Evolutionary conservation across 768 basidiomycete genomes (phyloP).

Genomic region (Pulveroboletus sp.): DNA sequence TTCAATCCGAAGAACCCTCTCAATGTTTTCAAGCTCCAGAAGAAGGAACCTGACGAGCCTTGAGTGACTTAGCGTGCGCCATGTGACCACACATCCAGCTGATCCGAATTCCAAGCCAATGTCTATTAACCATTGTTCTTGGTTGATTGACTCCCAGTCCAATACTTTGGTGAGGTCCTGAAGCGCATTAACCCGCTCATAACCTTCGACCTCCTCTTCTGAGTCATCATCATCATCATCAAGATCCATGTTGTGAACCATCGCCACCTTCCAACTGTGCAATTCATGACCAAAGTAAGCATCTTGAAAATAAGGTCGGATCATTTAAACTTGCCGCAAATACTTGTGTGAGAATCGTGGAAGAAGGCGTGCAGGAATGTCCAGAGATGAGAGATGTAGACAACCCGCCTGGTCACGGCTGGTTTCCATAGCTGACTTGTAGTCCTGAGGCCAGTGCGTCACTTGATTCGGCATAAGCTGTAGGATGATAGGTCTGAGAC

Average conservation of each 20-base stretch:
- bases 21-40: neutral
- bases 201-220: no score
- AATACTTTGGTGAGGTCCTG: no score
- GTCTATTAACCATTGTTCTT: no score
- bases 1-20: neutral
- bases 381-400: neutral
- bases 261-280: slow-evolving; percentile 5
- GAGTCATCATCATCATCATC: no score
- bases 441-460: slow-evolving; percentile 1
- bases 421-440: neutral
- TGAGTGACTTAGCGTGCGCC: no score
- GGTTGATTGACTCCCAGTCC: no score
- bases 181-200: no score
- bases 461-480: neutral
- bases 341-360: neutral
- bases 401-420: neutral
- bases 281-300: slow-evolving; percentile 13
- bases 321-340: neutral
- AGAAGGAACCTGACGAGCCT: neutral
- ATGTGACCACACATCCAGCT: no score
- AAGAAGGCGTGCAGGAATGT: neutral
- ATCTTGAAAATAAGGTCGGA: slow-evolving; percentile 1
- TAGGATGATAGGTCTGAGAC: neutral
- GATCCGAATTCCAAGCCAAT: no score
- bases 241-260: neutral